Evolutionary conservation across 1,139 yeast species (phyloP).

Genomic region (Candida buenavistaensis): DNA sequence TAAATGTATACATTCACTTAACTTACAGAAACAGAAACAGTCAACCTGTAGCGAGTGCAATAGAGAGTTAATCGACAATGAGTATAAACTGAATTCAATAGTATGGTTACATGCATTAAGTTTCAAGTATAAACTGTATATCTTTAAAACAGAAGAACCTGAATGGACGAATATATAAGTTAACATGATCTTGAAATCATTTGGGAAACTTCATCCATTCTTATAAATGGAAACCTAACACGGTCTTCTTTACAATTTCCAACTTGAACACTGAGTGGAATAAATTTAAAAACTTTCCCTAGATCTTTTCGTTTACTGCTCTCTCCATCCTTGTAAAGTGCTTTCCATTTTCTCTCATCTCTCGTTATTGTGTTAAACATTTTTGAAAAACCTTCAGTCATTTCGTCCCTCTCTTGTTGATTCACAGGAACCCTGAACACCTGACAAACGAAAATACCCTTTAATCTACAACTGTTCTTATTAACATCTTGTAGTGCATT

Average conservation of each 20-base stretch:
- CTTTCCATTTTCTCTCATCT: neutral
- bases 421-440: constrained; percentile 41
- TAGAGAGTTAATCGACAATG: constrained; percentile 30
- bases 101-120: constrained; percentile 59
- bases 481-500: constrained; percentile 8
- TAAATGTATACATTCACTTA: constrained; percentile 15
- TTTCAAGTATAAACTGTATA: constrained; percentile 13
- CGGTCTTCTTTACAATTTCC: constrained; percentile 1
- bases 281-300: neutral
- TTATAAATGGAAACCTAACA: constrained; percentile 5
- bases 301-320: neutral
- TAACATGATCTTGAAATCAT: too few relatives aligned
- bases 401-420: constrained; percentile 25
- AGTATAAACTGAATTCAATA: constrained; percentile 13
- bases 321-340: neutral
- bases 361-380: constrained; percentile 1
- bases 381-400: constrained; percentile 14
- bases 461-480: constrained; percentile 15
- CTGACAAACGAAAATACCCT: constrained; percentile 46
- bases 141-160: constrained; percentile 39
- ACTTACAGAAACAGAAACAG: neutral
- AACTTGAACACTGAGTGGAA: constrained; percentile 2
- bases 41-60: constrained; percentile 44
- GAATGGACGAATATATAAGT: constrained; percentile 33
- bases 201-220: neutral